Evolutionary conservation across 139 green algal genomes (phyloP).

Genomic region (Chlamydomonas sp.): DNA sequence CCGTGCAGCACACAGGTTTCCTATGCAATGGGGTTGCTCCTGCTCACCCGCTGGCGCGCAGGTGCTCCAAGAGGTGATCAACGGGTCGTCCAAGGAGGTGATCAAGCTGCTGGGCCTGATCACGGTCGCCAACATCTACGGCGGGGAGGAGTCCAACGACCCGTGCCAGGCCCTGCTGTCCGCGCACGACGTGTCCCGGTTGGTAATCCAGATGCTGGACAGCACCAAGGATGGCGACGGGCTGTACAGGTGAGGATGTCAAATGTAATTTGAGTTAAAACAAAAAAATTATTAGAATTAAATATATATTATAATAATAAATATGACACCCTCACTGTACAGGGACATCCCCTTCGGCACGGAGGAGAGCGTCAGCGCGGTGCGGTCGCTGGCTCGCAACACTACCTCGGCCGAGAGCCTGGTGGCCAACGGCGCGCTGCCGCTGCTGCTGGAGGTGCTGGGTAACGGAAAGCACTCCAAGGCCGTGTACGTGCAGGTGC

Average conservation of each 20-base stretch:
- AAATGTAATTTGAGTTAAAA: too few species aligned
- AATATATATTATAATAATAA: too few species aligned
- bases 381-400: not conserved
- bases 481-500: not conserved
- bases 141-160: not conserved
- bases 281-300: too few species aligned
- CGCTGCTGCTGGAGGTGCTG: constrained; percentile 17
- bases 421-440: not conserved
- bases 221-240: constrained; percentile 2
- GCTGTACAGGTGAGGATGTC: not conserved
- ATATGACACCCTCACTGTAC: not conserved
- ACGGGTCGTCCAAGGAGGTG: not conserved
- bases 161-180: not conserved
- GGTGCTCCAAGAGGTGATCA: not conserved
- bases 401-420: not conserved
- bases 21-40: too few species aligned
- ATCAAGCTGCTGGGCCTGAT: not conserved
- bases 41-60: too few species aligned
- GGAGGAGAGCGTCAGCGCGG: not conserved
- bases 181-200: not conserved
- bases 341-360: not conserved
- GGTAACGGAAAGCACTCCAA: not conserved
- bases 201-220: not conserved
- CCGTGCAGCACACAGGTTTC: too few species aligned
- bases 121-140: not conserved